phyloP scores from a whole-genome alignment of 2,329 filamentous ascomycete genomes.

The Moelleriella libera region DNA sequence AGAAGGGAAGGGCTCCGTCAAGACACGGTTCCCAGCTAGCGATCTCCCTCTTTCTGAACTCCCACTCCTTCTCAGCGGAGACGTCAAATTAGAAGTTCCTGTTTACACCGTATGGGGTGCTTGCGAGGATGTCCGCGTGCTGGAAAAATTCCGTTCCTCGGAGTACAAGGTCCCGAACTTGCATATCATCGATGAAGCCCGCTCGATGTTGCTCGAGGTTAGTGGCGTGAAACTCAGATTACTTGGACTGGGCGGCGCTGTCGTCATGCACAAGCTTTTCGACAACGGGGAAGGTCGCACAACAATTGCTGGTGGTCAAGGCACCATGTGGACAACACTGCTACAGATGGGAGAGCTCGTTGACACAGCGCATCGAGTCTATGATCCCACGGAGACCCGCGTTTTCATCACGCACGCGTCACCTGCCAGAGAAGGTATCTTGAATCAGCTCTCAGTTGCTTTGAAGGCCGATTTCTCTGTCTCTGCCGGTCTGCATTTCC shows the following conservation, averaged over 20 bases:
- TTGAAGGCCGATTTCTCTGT: constrained; percentile 97
- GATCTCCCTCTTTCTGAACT: constrained; percentile 89
- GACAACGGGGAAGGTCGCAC: constrained; percentile 97
- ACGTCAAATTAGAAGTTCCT: constrained; percentile 82
- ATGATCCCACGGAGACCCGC: constrained; percentile 93
- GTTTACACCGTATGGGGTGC: constrained; percentile 99
- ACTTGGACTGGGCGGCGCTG: constrained; percentile 83
- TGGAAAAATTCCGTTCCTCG: constrained; percentile 93
- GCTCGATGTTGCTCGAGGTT: constrained; percentile 86
- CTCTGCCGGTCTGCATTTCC: constrained; percentile 93
- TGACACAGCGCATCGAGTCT: constrained; percentile 94
- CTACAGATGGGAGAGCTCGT: constrained; percentile 97
- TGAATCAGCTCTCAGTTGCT: constrained; percentile 95
- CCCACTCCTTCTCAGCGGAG: constrained; percentile 73
- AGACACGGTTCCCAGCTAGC: constrained; percentile 66
- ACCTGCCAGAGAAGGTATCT: constrained; percentile 84
- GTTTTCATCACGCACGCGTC: constrained; percentile 96
- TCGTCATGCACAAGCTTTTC: constrained; percentile 99
- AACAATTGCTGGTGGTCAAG: constrained; percentile 94
- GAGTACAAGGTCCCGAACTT: constrained; percentile 98
- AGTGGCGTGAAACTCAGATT: constrained; percentile 92
- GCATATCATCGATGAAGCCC: constrained; percentile 96
- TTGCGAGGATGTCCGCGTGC: constrained; percentile 91
- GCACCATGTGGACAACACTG: constrained; percentile 98
- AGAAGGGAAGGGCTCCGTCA: constrained; percentile 63